Evolutionary conservation across 441 rosid genomes (phyloP).

Genomic region (Populus trichocarpa): DNA sequence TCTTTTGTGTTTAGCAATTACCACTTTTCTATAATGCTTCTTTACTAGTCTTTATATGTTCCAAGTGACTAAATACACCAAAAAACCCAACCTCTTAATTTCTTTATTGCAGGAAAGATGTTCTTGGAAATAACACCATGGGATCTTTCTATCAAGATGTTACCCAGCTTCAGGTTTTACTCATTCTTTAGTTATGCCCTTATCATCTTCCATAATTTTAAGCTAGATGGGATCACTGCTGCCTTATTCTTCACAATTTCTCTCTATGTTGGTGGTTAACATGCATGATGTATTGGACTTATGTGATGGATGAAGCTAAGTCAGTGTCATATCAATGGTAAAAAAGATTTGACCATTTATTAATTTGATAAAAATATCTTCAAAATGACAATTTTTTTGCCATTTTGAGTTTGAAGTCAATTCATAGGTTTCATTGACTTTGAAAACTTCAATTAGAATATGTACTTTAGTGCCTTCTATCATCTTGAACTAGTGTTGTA

Average conservation of each 20-base stretch:
- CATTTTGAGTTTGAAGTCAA: neutral
- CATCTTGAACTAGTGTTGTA: neutral
- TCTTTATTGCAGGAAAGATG: slow-evolving; percentile 61
- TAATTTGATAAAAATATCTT: neutral
- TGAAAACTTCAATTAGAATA: neutral
- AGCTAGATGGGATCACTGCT: slow-evolving; percentile 9
- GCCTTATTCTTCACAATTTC: neutral
- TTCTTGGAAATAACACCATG: slow-evolving; percentile 66
- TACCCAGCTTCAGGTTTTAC: slow-evolving; percentile 70
- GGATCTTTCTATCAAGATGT: slow-evolving; percentile 69
- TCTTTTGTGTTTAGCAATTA: slow-evolving; percentile 2
- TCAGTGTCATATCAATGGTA: neutral
- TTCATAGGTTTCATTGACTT: neutral
- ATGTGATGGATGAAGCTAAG: neutral
- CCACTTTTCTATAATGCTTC: neutral
- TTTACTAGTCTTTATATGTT: neutral
- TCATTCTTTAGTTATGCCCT: slow-evolving; percentile 1
- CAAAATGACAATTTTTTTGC: neutral
- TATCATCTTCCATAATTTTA: neutral
- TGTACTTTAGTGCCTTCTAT: neutral
- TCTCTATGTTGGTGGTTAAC: neutral
- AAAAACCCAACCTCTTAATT: slow-evolving; percentile 5
- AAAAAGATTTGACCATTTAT: neutral
- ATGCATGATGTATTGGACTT: neutral
- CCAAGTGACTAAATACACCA: neutral